Evolutionary conservation across 2,329 filamentous ascomycete genomes (phyloP).

Genomic region (Alternaria arbusti): DNA sequence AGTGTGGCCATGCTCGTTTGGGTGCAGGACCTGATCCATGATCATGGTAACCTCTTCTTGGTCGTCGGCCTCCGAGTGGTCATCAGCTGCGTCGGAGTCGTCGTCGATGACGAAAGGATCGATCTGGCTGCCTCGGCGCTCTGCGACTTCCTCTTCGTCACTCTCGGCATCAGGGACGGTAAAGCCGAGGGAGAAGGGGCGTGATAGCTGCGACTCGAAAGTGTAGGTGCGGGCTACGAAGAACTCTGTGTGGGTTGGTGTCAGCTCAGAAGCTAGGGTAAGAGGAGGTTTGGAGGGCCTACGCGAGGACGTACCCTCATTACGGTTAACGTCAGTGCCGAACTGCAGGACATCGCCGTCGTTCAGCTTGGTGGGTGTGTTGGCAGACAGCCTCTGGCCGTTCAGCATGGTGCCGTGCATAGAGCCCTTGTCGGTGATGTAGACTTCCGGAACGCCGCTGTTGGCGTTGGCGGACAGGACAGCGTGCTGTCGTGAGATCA

Average conservation of each 20-base stretch:
- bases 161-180: slow-evolving; percentile 41
- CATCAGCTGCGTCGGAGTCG: slow-evolving; percentile 28
- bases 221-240: slow-evolving; percentile 41
- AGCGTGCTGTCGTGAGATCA: slow-evolving; percentile 75
- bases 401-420: slow-evolving; percentile 69
- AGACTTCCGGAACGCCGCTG: slow-evolving; percentile 43
- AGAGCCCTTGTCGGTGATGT: slow-evolving; percentile 62
- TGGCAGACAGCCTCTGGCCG: slow-evolving; percentile 38
- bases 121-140: slow-evolving; percentile 30
- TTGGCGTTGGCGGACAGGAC: slow-evolving; percentile 42
- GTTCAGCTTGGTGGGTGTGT: slow-evolving; percentile 29
- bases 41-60: slow-evolving; percentile 16
- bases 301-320: slow-evolving; percentile 34
- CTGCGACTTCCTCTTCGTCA: slow-evolving; percentile 32
- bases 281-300: not conserved
- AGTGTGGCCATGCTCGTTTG: not conserved
- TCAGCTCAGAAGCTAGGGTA: slow-evolving; percentile 8
- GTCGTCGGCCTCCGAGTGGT: slow-evolving; percentile 7
- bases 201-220: slow-evolving; percentile 29
- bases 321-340: slow-evolving; percentile 44
- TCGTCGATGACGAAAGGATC: slow-evolving; percentile 42
- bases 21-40: slow-evolving; percentile 9
- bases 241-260: slow-evolving; percentile 26
- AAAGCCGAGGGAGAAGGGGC: slow-evolving; percentile 35
- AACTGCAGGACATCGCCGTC: slow-evolving; percentile 47